These are phyloP conservation scores for Ustilago cynodontis DNA, from an alignment of 1,284 basidiomycete species.

Conservation along the genomic window DNA sequence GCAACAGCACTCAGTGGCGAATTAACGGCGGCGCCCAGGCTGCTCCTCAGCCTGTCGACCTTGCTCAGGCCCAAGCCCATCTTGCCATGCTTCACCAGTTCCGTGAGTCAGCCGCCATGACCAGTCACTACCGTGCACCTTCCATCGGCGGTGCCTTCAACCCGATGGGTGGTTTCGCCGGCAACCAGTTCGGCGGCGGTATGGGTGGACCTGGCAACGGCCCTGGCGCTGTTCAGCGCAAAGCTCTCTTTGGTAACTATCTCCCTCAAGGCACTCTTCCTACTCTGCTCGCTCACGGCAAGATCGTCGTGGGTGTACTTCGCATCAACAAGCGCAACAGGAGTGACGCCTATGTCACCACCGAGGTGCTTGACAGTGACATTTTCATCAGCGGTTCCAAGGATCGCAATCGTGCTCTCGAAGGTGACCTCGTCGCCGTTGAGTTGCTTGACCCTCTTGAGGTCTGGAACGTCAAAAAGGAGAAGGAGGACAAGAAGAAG, in stretches of 20 bases:
- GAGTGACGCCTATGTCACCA: conserved; percentile 99
- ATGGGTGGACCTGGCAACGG: conserved; percentile 72
- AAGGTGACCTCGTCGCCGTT: conserved; percentile 98
- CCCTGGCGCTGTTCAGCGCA: conserved; percentile 82
- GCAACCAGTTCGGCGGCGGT: conserved; percentile 68
- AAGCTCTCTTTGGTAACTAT: conserved; percentile 98
- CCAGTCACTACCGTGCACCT: conserved; percentile 94
- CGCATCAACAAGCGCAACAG: conserved; percentile 99
- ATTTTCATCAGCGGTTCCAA: conserved; percentile 93
- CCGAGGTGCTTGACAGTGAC: conserved; percentile 96
- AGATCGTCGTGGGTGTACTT: conserved; percentile 95
- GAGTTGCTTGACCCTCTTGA: conserved; percentile 86
- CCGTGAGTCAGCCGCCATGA: conserved; percentile 77
- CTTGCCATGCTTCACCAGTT: conserved; percentile 96
- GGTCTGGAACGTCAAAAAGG: conserved; percentile 99
- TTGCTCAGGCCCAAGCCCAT: conserved; percentile 81
- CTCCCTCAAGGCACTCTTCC: conserved; percentile 97
- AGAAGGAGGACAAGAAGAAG: conserved; percentile 93
- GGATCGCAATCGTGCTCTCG: conserved; percentile 96
- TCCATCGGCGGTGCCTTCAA: conserved; percentile 97
- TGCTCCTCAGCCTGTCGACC: conserved; percentile 57
- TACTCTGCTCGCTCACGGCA: conserved; percentile 95
- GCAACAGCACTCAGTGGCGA: conserved; percentile 54
- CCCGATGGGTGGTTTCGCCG: conserved; percentile 76
- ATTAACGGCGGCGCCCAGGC: conserved; percentile 43